Percentiles rank a stretch among this genome's conserved stretches.
phyloP scores from a whole-genome alignment of 2,329 filamentous ascomycete species.

The Epichloe baconii region DNA sequence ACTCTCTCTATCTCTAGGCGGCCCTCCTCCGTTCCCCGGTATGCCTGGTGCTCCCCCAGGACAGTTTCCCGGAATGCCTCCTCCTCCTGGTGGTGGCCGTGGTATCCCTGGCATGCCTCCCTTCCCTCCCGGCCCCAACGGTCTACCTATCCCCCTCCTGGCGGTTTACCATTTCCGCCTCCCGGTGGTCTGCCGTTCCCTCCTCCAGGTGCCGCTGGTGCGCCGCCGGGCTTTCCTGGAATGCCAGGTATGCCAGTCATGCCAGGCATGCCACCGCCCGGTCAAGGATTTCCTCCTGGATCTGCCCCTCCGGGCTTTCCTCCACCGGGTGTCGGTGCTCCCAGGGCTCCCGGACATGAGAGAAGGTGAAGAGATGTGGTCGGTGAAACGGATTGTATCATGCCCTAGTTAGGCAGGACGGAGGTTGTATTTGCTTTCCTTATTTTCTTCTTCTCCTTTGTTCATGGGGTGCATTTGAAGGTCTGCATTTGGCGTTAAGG shows the following conservation, averaged over 20 bases:
- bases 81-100: slow-evolving; percentile 31
- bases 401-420: too few relatives aligned
- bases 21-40: slow-evolving; percentile 46
- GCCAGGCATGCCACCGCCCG: slow-evolving; percentile 26
- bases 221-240: slow-evolving; percentile 19
- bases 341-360: slow-evolving; percentile 25
- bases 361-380: slow-evolving; percentile 18
- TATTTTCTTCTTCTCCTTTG: neutral
- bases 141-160: slow-evolving; percentile 23
- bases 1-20: slow-evolving; percentile 14
- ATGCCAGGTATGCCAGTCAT: slow-evolving; percentile 21
- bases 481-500: slow-evolving; percentile 20
- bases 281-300: slow-evolving; percentile 30
- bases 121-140: slow-evolving; percentile 25
- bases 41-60: slow-evolving; percentile 30
- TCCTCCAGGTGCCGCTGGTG: slow-evolving; percentile 19
- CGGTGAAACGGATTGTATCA: neutral
- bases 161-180: slow-evolving; percentile 25
- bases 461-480: slow-evolving; percentile 14
- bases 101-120: slow-evolving; percentile 34
- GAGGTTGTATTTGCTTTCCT: neutral
- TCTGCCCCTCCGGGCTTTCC: slow-evolving; percentile 16
- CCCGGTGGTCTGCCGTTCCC: slow-evolving; percentile 26
- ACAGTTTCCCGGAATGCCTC: slow-evolving; percentile 24
- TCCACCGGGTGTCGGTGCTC: neutral